Conservation (phyloP, 2,329 filamentous ascomycete species). For the Colletotrichum sp. region DNA sequence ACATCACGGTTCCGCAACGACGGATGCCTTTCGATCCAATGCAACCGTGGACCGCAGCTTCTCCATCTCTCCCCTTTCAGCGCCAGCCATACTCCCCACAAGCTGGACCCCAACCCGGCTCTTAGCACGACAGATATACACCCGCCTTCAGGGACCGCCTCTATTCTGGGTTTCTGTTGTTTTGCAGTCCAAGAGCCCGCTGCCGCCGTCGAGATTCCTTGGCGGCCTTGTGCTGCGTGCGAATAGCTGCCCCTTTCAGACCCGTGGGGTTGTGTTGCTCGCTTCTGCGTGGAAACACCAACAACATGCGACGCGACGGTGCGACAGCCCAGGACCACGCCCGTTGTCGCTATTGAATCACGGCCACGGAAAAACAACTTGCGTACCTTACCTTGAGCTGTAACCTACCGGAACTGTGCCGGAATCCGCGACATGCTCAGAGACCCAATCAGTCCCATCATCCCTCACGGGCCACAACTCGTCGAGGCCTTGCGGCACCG, state of each 20-base stretch:
- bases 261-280: neutral
- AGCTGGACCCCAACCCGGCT: neutral
- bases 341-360: neutral
- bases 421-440: neutral
- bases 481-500: neutral
- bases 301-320: neutral
- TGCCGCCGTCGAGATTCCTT: neutral
- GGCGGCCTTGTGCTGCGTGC: neutral
- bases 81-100: neutral
- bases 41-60: neutral
- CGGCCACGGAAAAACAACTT: neutral
- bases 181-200: neutral
- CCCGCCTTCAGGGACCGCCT: neutral
- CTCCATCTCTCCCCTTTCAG: neutral
- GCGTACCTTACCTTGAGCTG: neutral
- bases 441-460: neutral
- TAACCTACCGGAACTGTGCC: neutral
- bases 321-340: neutral
- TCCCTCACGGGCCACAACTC: neutral
- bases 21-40: constrained; percentile 4
- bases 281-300: neutral
- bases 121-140: neutral
- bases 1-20: constrained; percentile 2
- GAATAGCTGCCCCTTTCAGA: neutral
- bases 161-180: neutral